Evolutionary conservation across 1,284 basidiomycete species (phyloP), one percentile per base, ranked within the genome.

Genomic region (Pholiota adiposa): DNA sequence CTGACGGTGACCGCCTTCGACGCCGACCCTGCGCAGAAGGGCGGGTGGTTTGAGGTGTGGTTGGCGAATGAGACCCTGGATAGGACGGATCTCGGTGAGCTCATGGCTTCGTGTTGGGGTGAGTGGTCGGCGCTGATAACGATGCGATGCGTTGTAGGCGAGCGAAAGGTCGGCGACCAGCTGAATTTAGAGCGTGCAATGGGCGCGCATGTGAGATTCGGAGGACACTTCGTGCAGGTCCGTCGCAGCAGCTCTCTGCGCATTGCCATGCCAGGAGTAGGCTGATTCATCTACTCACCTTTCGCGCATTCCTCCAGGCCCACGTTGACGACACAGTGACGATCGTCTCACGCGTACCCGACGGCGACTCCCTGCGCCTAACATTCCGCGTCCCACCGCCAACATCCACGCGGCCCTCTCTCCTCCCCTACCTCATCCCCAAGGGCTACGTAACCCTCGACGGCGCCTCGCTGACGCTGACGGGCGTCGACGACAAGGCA

Each of bases 191-290:
- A 99, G 79, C 86, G 97, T 50, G 97, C 97, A 2, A 96, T 99
- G 94, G 88, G 88, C 14, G 89, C 91, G 0, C 92, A 97, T 76
- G 89, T 88, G 9, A 83, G 97, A 46, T 98, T 99, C 70, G 97
- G 97, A 27, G 97, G 97, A 5, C 97, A 99, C 73, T 96, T 98
- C 72, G 97, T 99, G 5, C 97, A 98, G 85, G 94, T 93, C 82
- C 8, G 54, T 19, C 21, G 8, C 4, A 21, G 8, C 4, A 21
- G 9, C 50, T 38, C 14, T 38, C 16, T 38, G 11, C 16, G 36
- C 36, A 38, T 38, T 7, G 14, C 5, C 36, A 12, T 4, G 14
- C 29, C 5, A 31, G 11, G 4, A 11, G 29, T 38, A 38, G 49
- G 3, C 18, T 43, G 16, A 23, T 23, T 16, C 14, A 25, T 16